Evolutionary conservation across 257 asterid species (phyloP).

Genomic region (Orobanche coerulescens): DNA sequence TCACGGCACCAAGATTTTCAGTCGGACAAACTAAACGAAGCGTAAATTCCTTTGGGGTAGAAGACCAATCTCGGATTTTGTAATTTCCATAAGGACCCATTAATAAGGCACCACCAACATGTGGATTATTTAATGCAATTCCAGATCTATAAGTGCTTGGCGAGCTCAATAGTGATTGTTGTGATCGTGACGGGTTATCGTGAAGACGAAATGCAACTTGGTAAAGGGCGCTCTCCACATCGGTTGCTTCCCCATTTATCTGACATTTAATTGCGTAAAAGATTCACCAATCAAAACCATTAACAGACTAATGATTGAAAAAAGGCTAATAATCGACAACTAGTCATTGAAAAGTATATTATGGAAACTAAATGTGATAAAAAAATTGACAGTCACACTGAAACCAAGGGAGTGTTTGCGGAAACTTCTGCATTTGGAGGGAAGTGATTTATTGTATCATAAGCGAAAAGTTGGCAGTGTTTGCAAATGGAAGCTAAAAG

Average conservation of each 20-base stretch:
- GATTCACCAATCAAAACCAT: slow-evolving; percentile 9
- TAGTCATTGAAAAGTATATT: background rate
- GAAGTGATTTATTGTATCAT: too few species aligned
- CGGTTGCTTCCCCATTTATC: slow-evolving; percentile 65
- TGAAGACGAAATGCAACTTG: slow-evolving; percentile 69
- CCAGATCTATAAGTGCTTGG: slow-evolving; percentile 72
- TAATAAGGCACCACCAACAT: slow-evolving; percentile 40
- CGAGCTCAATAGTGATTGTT: slow-evolving; percentile 52
- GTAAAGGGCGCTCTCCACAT: slow-evolving; percentile 60
- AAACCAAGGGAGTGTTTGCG: background rate
- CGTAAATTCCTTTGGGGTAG: slow-evolving; percentile 49
- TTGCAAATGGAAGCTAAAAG: too few species aligned
- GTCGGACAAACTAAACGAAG: slow-evolving; percentile 68
- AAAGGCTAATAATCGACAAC: slow-evolving; percentile 10
- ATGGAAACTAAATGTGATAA: background rate
- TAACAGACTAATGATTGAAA: background rate
- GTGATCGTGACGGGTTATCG: slow-evolving; percentile 80
- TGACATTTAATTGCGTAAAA: slow-evolving; percentile 26
- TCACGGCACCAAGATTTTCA: slow-evolving; percentile 78
- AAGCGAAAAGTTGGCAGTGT: too few species aligned
- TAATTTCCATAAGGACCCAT: slow-evolving; percentile 61
- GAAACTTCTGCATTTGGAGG: too few species aligned
- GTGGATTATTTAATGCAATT: slow-evolving; percentile 42
- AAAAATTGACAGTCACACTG: background rate
- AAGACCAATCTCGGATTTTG: slow-evolving; percentile 45